These are phyloP conservation scores for Abrus pulchellus DNA, from an alignment of 306 rosid genomes.

Conservation along the genomic window DNA sequence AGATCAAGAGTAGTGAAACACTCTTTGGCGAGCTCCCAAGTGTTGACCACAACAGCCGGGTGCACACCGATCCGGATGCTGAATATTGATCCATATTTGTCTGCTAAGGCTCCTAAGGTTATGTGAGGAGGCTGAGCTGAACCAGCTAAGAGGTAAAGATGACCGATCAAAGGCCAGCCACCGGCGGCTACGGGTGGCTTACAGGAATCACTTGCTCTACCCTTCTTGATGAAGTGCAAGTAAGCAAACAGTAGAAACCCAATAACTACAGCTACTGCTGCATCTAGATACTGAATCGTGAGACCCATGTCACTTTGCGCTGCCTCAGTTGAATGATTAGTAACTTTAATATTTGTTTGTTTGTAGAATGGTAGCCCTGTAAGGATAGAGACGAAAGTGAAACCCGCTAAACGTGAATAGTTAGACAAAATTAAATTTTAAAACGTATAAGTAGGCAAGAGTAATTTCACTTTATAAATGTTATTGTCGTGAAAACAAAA, in stretches of 20 bases:
- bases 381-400: too few relatives aligned
- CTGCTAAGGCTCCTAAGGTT: conserved; percentile 1
- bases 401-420: too few relatives aligned
- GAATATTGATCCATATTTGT: conserved; percentile 24
- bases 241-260: background rate
- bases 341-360: too few relatives aligned
- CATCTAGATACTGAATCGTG: background rate
- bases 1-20: conserved; percentile 20
- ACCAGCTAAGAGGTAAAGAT: background rate
- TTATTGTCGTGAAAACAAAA: too few relatives aligned
- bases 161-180: background rate
- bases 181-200: background rate
- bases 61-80: background rate
- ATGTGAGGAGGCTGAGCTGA: background rate
- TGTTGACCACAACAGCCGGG: background rate
- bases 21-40: conserved; percentile 22
- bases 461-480: too few relatives aligned
- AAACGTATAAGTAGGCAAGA: too few relatives aligned
- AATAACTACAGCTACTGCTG: background rate
- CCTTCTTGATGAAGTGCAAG: background rate
- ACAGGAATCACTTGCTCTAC: background rate
- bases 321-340: too few relatives aligned
- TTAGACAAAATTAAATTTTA: too few relatives aligned
- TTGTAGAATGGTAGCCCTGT: too few relatives aligned
- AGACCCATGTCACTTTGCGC: background rate